Evolutionary conservation across 345 rosid species (phyloP), one percentile per base, ranked within the genome.

Genomic region (Rhodamnia rubescens): DNA sequence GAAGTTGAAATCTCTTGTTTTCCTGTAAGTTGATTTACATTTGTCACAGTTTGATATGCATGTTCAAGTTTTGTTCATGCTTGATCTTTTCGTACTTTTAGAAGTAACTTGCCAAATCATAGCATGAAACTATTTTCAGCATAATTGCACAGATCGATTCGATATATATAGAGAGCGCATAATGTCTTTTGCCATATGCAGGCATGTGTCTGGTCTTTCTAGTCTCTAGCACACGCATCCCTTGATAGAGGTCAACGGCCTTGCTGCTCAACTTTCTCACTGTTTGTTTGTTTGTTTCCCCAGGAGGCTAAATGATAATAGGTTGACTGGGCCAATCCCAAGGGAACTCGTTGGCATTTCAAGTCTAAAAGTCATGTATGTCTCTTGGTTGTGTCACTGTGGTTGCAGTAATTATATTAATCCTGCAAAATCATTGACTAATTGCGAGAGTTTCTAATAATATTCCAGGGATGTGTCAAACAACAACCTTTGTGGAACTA

Each of bases 401-500:
- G 83, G 32, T 84, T 57, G 15, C 13, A 20, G 36, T 51, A 58
- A 55, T 16, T 29, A 51, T 57, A 53, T 32, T 32, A 12, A 50
- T 49, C 59, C 84, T 74, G 55, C 7, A 55, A 40, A 52, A 61
- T 26, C 29, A 42, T 59, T 84, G 53, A 53, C 69, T 44, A 15
- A 74, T 42, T 24, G 52, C 42, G 15, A 49, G 36, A 42, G 11
- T 18, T 53, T 52, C 58, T 81, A 24, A 80, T 53, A 86, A 26
- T 88, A 89, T 85, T 84, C 32, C 90, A 97, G 99, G 83, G 98
- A 97, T 88, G 98, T 96, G 74, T 92, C 99, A 5, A 94, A 83
- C 91, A 97, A 97, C 92, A 89, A 96, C 91, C 87, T 97, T 55
- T 97, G 99, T 87, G 99, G 99, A 88, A 96, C 99, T 83, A 96